phyloP scores from a whole-genome alignment of 78 protist species.

The Andalucia godoyi region DNA sequence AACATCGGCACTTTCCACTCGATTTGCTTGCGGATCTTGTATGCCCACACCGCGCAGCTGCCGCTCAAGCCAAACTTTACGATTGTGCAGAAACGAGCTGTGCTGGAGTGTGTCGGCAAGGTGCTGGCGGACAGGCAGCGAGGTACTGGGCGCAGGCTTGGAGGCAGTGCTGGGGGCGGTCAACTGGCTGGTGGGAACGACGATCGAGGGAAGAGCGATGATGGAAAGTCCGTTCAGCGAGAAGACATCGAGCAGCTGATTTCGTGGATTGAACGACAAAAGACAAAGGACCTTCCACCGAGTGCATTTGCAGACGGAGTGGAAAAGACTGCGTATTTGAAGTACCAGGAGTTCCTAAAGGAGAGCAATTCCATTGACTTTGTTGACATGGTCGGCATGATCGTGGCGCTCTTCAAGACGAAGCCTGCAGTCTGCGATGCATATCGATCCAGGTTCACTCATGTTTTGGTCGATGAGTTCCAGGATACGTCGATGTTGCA shows the following conservation, averaged over 20 bases:
- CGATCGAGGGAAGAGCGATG: no score
- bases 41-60: not conserved
- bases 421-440: not conserved
- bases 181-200: no score
- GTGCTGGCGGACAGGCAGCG: not conserved
- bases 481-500: constrained; percentile 17
- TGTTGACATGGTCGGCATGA: not conserved
- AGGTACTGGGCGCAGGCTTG: not conserved
- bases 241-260: not conserved
- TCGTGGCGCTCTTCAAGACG: not conserved
- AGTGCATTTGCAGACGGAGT: not conserved
- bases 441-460: not conserved
- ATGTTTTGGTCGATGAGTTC: constrained; percentile 24
- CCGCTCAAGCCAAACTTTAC: no score
- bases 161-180: not conserved
- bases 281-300: not conserved
- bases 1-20: not conserved
- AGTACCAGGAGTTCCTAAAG: not conserved
- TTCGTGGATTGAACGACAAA: not conserved
- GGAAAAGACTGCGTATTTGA: not conserved
- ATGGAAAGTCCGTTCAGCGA: not conserved
- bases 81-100: no score
- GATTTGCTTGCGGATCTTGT: not conserved
- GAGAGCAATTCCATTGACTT: not conserved
- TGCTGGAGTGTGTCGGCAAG: no score